Conservation (phyloP, 1,284 basidiomycete genomes). For the Thelephora terrestris region DNA sequence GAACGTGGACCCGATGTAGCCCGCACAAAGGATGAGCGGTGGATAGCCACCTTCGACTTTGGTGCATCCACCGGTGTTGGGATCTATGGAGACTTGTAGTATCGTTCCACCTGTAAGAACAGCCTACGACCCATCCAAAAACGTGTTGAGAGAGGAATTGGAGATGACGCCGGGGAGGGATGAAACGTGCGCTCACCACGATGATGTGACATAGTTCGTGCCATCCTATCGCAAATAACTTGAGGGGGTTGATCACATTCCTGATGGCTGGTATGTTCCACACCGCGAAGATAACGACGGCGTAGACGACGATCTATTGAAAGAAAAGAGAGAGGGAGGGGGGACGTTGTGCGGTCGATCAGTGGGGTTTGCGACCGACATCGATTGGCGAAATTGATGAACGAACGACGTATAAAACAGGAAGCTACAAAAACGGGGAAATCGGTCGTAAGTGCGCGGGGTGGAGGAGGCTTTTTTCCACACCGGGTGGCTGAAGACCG, state of each 20-base stretch:
- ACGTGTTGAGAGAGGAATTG: background rate
- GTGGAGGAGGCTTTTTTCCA: no score
- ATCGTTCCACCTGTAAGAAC: constrained; percentile 69
- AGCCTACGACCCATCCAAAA: constrained; percentile 36
- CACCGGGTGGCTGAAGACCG: background rate
- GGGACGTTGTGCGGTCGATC: constrained; percentile 1
- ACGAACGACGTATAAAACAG: constrained; percentile 61
- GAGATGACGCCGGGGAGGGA: no score
- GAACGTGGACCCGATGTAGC: constrained; percentile 70
- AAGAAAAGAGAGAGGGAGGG: no score
- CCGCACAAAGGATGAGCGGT: constrained; percentile 57
- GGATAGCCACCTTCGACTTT: constrained; percentile 65
- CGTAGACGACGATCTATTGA: constrained; percentile 64
- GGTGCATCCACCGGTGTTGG: constrained; percentile 69
- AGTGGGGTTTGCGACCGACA: background rate
- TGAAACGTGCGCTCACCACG: constrained; percentile 36
- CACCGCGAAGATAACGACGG: constrained; percentile 70
- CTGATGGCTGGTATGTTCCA: constrained; percentile 74
- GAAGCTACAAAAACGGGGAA: constrained; percentile 19
- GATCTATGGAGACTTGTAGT: constrained; percentile 70
- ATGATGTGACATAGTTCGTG: constrained; percentile 78
- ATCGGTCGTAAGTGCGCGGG: constrained; percentile 2
- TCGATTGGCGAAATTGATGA: constrained; percentile 3
- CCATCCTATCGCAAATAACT: constrained; percentile 75
- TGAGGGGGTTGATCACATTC: constrained; percentile 67